A percentile compares a stretch with the other conserved stretches of the same genome.
Evolutionary conservation across 495 filamentous ascomycete species (phyloP).

Genomic region (Amphirosellinia nigrospora): DNA sequence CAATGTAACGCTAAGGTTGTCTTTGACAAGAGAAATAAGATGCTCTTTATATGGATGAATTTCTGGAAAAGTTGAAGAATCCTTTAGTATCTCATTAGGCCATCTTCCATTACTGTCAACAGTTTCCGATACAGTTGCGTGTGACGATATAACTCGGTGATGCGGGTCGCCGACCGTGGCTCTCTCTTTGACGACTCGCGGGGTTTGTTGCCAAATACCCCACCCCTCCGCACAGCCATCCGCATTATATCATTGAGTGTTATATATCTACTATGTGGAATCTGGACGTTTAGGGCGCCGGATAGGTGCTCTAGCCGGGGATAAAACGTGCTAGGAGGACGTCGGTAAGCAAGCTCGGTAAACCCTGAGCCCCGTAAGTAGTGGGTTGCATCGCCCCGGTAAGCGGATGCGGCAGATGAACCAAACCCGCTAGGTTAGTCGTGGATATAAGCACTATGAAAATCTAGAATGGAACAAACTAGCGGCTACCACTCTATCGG

Average conservation of each 20-base stretch:
- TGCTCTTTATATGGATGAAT: neutral
- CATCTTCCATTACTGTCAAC: neutral
- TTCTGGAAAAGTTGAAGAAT: neutral
- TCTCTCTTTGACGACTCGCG: neutral
- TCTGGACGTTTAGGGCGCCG: neutral
- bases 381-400: constrained; percentile 6
- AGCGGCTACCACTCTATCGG: neutral
- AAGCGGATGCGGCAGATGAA: constrained; percentile 20
- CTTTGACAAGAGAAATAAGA: neutral
- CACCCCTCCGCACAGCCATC: constrained; percentile 10
- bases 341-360: constrained; percentile 22
- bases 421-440: neutral
- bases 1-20: neutral
- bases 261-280: neutral
- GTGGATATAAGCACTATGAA: neutral
- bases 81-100: neutral
- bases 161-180: neutral
- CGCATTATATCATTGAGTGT: neutral
- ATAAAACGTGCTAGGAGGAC: neutral
- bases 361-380: neutral
- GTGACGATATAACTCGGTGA: neutral
- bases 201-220: constrained; percentile 5
- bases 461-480: neutral
- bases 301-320: neutral
- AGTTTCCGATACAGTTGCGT: neutral